Evolutionary conservation across 2,329 filamentous ascomycete genomes (phyloP), one percentile per base, ranked within the genome.

Genomic region (Hypoxylon sp.): DNA sequence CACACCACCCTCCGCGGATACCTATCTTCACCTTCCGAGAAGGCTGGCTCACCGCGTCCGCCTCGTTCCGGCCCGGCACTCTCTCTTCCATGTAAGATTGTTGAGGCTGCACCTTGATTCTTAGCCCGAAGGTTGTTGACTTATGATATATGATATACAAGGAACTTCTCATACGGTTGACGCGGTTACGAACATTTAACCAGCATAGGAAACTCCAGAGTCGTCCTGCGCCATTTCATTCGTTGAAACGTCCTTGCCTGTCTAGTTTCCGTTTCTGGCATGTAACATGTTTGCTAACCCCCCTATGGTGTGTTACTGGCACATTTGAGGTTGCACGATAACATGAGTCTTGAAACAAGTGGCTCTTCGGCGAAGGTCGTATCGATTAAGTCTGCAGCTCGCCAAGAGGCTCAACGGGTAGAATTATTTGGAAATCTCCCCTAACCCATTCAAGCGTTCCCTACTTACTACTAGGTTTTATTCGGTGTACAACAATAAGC

Each of bases 211-310:
- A 70, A 70, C 59, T 65, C 61, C 7, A 55, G 22, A 49, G 38
- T 16, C 51, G 28, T 28, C 59, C 44, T 28, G 33, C 26, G 56
- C 20, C 50, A 58, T 61, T 30, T 64, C 32, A 70, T 70, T 70
- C 65, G 68, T 54, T 54, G 53, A 58, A 50, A 59, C 26, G 16
- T 33, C 40, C 36, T n/a, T 56, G 28, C 49, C 45, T 61, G 56
- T 52, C 50, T 54, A 48, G 49, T 62, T 62, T 63, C 65, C 60
- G 53, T 61, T 62, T 62, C 61, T 54, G 68, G 65, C 59, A 64
- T 68, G 68, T 62, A 65, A 67, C 61, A 54, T 68, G 65, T 70
- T 70, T 70, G 68, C 62, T 70, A 55, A 53, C 22, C 33, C 24
- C 24, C 36, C 16, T 40, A 40, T 63, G 38, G 67, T 67, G 64